Evolutionary conservation across 768 basidiomycete genomes (phyloP), one percentile per base, ranked within the genome.

Genomic region (Strobilomyces echinocephalus): DNA sequence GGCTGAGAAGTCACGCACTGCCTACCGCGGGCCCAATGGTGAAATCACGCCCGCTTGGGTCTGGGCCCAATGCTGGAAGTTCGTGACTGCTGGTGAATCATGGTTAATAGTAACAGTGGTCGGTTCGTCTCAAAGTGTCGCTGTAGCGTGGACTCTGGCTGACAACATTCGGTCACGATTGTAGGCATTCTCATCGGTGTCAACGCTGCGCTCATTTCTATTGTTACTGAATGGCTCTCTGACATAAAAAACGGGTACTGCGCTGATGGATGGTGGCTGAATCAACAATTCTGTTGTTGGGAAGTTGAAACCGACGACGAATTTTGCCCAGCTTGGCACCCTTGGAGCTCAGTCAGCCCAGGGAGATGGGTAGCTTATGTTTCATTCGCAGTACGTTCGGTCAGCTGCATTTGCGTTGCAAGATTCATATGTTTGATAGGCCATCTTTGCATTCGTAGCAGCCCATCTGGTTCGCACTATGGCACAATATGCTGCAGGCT

Each of bases 161-260:
- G 41, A 64, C 24, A 26, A 10, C 38, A 38, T 41, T 35, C 18
- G 14, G 10, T 12, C 21, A 14, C 34, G 34, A 43, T 34, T 24
- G 24, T 64, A 95, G 95, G 95, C 11, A 78, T 92, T 24, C 84
- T 81, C 60, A 98, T 99, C 56, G 97, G 97, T 31, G 68, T 93
- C 39, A 97, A 91, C 61, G 92, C 94, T n/a, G 95, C 92, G 9
- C 69, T 98, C 49, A 94, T 97, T 48, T 93, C 94, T 30, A 97
- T 99, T 61, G 74, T 94, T 55, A 97, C 92, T 45, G 91, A 90
- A 72, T 99, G 97, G 97, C 80, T 99, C 21, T 93, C 94, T 3
- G 95, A 98, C 70, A 84, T 98, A 59, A 98, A 97, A 74, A 88
- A 95, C 76, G 97, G 97, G 1, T 97, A 97, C 65, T 99, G 97